These are phyloP conservation scores for Quercus phellos DNA, from an alignment of 331 rosid genomes.

Conservation along the genomic window DNA sequence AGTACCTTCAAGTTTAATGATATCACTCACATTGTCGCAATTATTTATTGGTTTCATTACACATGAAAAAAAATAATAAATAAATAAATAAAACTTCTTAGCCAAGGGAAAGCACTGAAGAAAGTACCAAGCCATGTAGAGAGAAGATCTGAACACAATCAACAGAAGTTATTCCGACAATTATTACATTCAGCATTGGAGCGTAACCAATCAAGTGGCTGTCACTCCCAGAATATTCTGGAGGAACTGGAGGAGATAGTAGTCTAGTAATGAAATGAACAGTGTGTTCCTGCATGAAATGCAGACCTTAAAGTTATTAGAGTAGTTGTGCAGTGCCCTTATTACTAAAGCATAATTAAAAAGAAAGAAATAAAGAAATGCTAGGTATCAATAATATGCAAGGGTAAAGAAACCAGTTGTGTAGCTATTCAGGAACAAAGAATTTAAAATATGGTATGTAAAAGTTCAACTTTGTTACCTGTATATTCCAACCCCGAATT, in stretches of 20 bases:
- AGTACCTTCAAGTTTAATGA: neutral
- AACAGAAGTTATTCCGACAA: slow-evolving; percentile 84
- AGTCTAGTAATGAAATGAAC: slow-evolving; percentile 79
- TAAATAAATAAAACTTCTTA: neutral
- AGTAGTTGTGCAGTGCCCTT: slow-evolving; percentile 10
- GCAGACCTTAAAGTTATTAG: slow-evolving; percentile 20
- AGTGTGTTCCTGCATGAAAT: slow-evolving; percentile 79
- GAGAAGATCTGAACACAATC: slow-evolving; percentile 93
- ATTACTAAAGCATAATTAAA: neutral
- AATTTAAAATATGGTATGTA: neutral
- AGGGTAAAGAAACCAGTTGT: neutral
- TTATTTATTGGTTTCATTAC: neutral
- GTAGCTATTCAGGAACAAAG: neutral
- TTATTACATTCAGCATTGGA: slow-evolving; percentile 68
- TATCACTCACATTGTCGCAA: slow-evolving; percentile 2
- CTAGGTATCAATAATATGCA: neutral
- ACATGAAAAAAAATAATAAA: neutral
- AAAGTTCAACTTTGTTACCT: slow-evolving; percentile 45
- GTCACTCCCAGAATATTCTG: slow-evolving; percentile 51
- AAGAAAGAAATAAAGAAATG: neutral
- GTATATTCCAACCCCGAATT: slow-evolving; percentile 90
- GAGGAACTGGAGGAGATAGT: slow-evolving; percentile 78
- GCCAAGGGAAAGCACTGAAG: neutral
- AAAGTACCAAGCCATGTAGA: slow-evolving; percentile 80
- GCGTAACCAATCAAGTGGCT: slow-evolving; percentile 76